Base-by-base conservation (phyloP, 1,139 yeast genomes). In the Candida freyschussii region DNA sequence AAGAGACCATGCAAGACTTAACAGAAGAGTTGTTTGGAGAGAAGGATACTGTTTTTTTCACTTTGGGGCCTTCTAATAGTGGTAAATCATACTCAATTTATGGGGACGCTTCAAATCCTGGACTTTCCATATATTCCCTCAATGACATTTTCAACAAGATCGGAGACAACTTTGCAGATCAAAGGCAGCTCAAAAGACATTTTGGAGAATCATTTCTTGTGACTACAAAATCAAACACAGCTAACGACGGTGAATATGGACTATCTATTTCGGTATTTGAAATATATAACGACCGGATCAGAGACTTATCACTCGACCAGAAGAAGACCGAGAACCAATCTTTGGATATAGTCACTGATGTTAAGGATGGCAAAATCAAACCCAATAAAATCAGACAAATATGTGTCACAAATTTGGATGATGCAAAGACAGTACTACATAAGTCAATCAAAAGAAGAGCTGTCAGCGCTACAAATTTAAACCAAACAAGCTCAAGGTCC, bases 21-120 rank as follows among this genome's bases (percentile, higher is more conserved):
- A 56, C 63, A 2, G 27, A 43, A 14, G 50, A 54, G 21, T 46
- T 55, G 5, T 42, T 63, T 8, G 51, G 50, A 6, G 62, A 60
- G 7, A 53, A 55, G 11, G 75, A 70, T 43, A 58, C 66, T 15
- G 50, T 66, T 11, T 45, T 70, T 17, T 65, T 71, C 43, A 61
- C 74, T 0, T 47, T 72, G 46, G 78, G 77, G 0, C 70, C 77
- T 17, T 65, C 75, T 1, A 70, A 69, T 21, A 62, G 72, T 10
- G 76, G 76, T 6, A 70, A 71, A 35, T 53, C 60, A 8, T 56
- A 51, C 34, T 47, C 65, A 1, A 38, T 63, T 7, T 56, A 60
- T 37, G 63, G 63, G 20, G 48, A 49, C 27, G 47, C 30, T 5
- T 35, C 45, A 3, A 41, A 42, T 24, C 47, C 56, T 14, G 57